Evolutionary conservation across 805 yeast genomes (phyloP).

Genomic region (Sungouiozyma intestinalis): DNA sequence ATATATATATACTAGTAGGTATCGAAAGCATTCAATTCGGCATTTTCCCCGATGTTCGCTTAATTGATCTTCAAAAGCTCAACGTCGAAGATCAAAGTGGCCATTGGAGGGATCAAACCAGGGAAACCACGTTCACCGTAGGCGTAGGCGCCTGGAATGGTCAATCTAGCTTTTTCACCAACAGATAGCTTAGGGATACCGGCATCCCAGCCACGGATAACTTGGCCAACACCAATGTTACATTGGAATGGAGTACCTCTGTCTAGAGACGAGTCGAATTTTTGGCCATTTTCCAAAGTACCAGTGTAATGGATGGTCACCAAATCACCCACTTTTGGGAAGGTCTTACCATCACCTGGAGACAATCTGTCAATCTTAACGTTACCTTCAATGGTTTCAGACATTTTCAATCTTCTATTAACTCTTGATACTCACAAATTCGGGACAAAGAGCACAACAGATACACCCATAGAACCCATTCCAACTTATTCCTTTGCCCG

Average conservation of each 20-base stretch:
- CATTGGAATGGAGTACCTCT: conserved; percentile 94
- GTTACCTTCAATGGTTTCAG: conserved; percentile 32
- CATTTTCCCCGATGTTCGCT: too few relatives aligned
- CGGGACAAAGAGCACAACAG: too few relatives aligned
- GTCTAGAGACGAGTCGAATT: conserved; percentile 91
- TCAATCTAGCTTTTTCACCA: conserved; percentile 87
- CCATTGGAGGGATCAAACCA: conserved; percentile 92
- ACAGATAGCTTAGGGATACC: conserved; percentile 86
- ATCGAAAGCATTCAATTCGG: not conserved
- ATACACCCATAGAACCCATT: too few relatives aligned
- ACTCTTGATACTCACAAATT: too few relatives aligned
- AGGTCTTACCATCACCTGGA: conserved; percentile 74
- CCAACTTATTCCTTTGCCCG: too few relatives aligned
- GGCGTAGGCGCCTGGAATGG: conserved; percentile 88
- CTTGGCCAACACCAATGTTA: conserved; percentile 90
- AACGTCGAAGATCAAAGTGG: conserved; percentile 81
- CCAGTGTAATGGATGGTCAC: conserved; percentile 95
- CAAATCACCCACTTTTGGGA: conserved; percentile 78
- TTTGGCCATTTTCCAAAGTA: conserved; percentile 88
- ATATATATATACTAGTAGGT: not conserved
- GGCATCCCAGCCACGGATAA: conserved; percentile 93
- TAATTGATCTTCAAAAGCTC: conserved; percentile 47
- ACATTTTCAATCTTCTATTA: conserved; percentile 12
- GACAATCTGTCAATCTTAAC: conserved; percentile 29
- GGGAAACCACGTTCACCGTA: conserved; percentile 95